Conservation (phyloP, 2,329 filamentous ascomycete genomes). For the Herpotrichia juniperi region DNA sequence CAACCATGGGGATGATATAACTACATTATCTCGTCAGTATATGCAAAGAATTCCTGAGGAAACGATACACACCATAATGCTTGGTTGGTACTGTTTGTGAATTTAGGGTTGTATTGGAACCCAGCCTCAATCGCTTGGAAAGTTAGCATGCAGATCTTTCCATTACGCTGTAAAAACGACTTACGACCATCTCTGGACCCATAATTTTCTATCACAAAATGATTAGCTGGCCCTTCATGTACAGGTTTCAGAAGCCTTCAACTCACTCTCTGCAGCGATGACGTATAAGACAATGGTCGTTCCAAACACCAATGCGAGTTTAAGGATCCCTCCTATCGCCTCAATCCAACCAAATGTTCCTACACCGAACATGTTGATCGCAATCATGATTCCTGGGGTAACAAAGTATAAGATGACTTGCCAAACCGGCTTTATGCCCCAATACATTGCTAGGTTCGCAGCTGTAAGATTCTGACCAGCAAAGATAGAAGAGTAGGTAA, state of each 20-base stretch:
- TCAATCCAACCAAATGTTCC: background rate
- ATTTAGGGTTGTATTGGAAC: background rate
- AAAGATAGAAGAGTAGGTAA: background rate
- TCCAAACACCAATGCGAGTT: background rate
- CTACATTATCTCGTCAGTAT: background rate
- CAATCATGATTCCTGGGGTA: background rate
- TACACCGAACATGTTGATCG: background rate
- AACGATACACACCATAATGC: background rate
- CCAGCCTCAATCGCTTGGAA: background rate
- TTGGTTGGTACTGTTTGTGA: background rate
- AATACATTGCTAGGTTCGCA: background rate
- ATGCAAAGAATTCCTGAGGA: background rate
- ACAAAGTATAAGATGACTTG: background rate
- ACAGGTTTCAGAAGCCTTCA: background rate
- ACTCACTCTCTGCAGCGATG: background rate
- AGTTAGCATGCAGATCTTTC: background rate
- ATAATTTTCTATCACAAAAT: background rate
- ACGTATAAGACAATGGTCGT: background rate
- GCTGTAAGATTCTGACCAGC: background rate
- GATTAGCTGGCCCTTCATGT: background rate
- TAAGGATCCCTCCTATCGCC: background rate
- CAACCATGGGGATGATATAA: background rate
- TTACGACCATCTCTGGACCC: background rate
- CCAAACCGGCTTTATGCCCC: background rate
- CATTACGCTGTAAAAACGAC: background rate